Evolutionary conservation across 805 yeast species (phyloP), one percentile per base, ranked within the genome.

Genomic region (Metschnikowia anglica): DNA sequence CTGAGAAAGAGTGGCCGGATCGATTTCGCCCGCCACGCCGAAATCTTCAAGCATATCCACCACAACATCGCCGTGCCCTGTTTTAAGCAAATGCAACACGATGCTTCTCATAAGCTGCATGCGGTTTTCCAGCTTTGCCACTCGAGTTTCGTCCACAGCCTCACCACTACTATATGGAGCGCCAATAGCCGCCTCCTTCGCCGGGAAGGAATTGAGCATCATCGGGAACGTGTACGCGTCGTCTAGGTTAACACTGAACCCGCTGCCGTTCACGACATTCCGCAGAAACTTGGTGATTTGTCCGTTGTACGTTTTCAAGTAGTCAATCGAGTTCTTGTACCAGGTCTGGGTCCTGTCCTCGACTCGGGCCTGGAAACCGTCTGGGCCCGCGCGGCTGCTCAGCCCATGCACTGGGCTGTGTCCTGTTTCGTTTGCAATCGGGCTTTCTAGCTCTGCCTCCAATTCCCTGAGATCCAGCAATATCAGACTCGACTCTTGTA

Each of bases 151-250:
- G 20, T 17, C 24, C 17, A 24, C 15, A 38, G 44, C 32, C 20
- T 44, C 28, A 48, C 13, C 15, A 31, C 5, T n/a, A n/a, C n/a
- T n/a, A n/a, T n/a, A n/a, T n/a, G n/a, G n/a, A n/a, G n/a, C n/a
- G n/a, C n/a, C n/a, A 5, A 19, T 8, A 7, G 35, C 13, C n/a
- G 18, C 20, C 34, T 25, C 28, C 34, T 36, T 43, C 5, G 43
- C 44, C 4, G 72, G 70, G 30, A 48, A 52, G 30, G 62, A 57
- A 38, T 61, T 50, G 35, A 69, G 52, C 43, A 52, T 53, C 41
- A 70, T 54, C 0, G 72, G 72, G 42, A 62, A 70, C 1, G 67
- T 60, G 48, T 70, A 70, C 6, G 74, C 73, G 15, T 65, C 72
- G 51, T 70, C 75, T 25, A 70, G 49, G 41, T 64, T 64, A 25